These are phyloP conservation scores for Carex scoparia DNA, from an alignment of 176 grass and related monocot species.

Conservation along the genomic window DNA sequence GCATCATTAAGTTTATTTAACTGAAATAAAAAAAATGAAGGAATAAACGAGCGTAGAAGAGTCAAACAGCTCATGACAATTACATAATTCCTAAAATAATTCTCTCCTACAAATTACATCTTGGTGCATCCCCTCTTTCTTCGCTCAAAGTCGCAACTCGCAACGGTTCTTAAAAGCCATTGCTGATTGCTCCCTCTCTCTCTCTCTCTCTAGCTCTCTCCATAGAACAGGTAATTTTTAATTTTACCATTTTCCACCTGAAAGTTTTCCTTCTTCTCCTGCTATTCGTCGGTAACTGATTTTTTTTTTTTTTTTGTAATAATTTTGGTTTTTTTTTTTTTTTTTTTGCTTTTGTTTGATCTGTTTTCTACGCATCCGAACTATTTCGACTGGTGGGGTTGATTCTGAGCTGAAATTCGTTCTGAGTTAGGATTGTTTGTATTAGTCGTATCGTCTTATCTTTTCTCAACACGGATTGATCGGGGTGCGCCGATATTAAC, in stretches of 20 bases:
- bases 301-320: slow-evolving; percentile 5
- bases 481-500: not conserved
- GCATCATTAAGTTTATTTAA: not conserved
- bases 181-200: not conserved
- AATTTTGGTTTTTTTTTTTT: not conserved
- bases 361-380: not conserved
- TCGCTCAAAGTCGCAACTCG: not conserved
- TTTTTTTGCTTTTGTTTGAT: not conserved
- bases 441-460: not conserved
- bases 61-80: slow-evolving; percentile 28
- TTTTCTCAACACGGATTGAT: slow-evolving; percentile 3
- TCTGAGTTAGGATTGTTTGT: not conserved
- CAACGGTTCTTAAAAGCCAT: slow-evolving; percentile 11
- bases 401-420: slow-evolving; percentile 17
- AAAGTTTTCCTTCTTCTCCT: not conserved
- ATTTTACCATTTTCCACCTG: not conserved
- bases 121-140: slow-evolving; percentile 19
- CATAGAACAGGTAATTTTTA: slow-evolving; percentile 3
- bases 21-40: not conserved
- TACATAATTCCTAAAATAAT: slow-evolving; percentile 7
- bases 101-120: not conserved
- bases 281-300: not conserved
- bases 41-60: slow-evolving; percentile 19
- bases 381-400: not conserved
- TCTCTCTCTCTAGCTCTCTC: not conserved